A percentile compares a stretch with the other conserved stretches of the same genome.
phyloP scores from a whole-genome alignment of 176 grass and related monocot species.

The Lolium multiflorum region DNA sequence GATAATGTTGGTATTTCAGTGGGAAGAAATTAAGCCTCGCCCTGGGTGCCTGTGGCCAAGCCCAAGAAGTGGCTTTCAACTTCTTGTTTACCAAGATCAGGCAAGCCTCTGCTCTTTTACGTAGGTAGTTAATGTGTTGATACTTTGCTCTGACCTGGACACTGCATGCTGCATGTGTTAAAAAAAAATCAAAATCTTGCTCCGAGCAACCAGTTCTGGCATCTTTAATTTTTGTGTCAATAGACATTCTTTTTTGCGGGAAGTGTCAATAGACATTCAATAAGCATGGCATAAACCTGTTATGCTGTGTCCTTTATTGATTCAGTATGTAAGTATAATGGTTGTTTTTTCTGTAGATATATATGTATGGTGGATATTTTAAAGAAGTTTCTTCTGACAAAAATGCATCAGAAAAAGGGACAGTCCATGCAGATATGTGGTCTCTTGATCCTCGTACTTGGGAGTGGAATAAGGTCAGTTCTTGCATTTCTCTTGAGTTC shows the following conservation, averaged over 20 bases:
- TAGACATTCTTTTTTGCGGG: neutral
- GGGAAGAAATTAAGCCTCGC: constrained; percentile 95
- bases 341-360: constrained; percentile 64
- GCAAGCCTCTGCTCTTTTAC: constrained; percentile 54
- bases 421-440: constrained; percentile 96
- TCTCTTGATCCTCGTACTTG: constrained; percentile 94
- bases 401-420: constrained; percentile 87
- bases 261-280: neutral
- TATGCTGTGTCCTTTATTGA: constrained; percentile 12
- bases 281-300: constrained; percentile 18
- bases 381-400: constrained; percentile 94
- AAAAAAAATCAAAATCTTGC: constrained; percentile 4
- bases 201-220: constrained; percentile 14
- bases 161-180: neutral
- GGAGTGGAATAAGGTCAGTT: constrained; percentile 96
- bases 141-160: neutral
- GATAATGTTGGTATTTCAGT: constrained; percentile 59
- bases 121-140: constrained; percentile 27
- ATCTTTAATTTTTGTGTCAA: constrained; percentile 25
- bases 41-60: constrained; percentile 94
- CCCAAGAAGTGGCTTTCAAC: constrained; percentile 96
- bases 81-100: constrained; percentile 96
- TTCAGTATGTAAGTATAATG: constrained; percentile 34
- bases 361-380: constrained; percentile 93
- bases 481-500: constrained; percentile 44